Base-by-base conservation (phyloP, 2,329 filamentous ascomycete genomes). In the Cladorrhinum sp. region DNA sequence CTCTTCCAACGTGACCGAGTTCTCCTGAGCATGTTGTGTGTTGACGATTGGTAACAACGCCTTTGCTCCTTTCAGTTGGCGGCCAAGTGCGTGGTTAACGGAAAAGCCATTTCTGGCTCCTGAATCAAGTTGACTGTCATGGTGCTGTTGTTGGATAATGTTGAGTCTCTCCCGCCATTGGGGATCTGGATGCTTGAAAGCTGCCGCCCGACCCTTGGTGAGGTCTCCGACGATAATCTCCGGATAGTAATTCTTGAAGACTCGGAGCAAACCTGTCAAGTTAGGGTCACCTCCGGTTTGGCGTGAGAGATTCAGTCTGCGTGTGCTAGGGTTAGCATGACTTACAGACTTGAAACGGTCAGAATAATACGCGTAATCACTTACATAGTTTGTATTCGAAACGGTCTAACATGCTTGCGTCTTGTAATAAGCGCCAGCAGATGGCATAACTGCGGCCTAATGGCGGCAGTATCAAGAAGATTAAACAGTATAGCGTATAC, bases 241-340 rank as follows among this genome's bases (percentile, higher is more conserved):
- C 0, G 92, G 91, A 69, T 94, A 96, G 73, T 94, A 96, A 72
- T 94, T 91, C 71, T 95, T 95, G 77, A 88, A 96, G n/a, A 94
- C 86, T 59, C 89, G 84, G 55, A 96, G 77, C 18, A 96, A 79
- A 2, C 90, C 90, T 39, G 89, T 81, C 36, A 96, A 77, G 56
- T 86, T 83, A 54, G 88, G 88, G 59, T 96, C 92, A 69, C 90
- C 89, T 18, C 87, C 88, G 3, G 80, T 83, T 68, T 86, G 83
- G 49, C 85, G 76, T 2, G 83, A 82, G 33, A 87, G 72, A 39
- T 78, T 78, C 64, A 88, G 77, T 55, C 85, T 88, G 26, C 2
- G 36, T n/a, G 18, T 49, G 36, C 5, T 21, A 4, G n/a, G 16
- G 39, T 57, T 14, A 57, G 23, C 42, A 30, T 48, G 21, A 14